Evolutionary conservation across 2,329 filamentous ascomycete genomes (phyloP), one percentile per base, ranked within the genome.

Genomic region (Botrytis byssoidea): DNA sequence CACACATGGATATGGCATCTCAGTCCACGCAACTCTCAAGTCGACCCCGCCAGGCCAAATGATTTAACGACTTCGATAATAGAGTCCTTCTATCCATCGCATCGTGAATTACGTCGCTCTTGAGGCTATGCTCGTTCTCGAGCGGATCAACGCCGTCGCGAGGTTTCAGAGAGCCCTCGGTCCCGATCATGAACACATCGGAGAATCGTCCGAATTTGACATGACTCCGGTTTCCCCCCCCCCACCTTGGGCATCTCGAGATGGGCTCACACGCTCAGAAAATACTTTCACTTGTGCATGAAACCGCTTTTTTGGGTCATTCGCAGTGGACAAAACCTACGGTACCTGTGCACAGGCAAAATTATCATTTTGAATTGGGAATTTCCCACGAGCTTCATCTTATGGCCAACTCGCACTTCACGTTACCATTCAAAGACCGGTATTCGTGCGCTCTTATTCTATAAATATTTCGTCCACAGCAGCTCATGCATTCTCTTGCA

Each of bases 191-290:
- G 18, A 68, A 57, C 48, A 57, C 16, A 68, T 68, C 48, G 48
- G 46, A 57, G 22, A 57, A 29, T 57, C 48, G 37, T 42, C 35
- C 48, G 10, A 42, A 42, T 68, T 42, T 6, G 48, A 40, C 25
- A 57, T 42, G 40, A n/a, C 35, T 57, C 48, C 35, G 65, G 51
- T 29, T 22, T 55, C 48, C 25, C 6, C 25, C 48, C 35, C 51
- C 25, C 66, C 35, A 57, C 66, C 66, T 57, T 68, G 66, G 66
- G 66, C 35, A 68, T 68, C 48, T 57, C 32, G 6, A 42, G 12
- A 57, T 55, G 65, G 12, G 25, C 65, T 55, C 25, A 55, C n/a
- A 55, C 32, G 40, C 16, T 18, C 16, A 55, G 25, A 16, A 32
- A 42, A 42, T 22, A 42, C 35, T 29, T 25, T 10, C 48, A 68